Evolutionary conservation across 192 early-diverging fungal genomes (phyloP), one percentile per base, ranked within the genome.

Genomic region (Coemansia reversa): DNA sequence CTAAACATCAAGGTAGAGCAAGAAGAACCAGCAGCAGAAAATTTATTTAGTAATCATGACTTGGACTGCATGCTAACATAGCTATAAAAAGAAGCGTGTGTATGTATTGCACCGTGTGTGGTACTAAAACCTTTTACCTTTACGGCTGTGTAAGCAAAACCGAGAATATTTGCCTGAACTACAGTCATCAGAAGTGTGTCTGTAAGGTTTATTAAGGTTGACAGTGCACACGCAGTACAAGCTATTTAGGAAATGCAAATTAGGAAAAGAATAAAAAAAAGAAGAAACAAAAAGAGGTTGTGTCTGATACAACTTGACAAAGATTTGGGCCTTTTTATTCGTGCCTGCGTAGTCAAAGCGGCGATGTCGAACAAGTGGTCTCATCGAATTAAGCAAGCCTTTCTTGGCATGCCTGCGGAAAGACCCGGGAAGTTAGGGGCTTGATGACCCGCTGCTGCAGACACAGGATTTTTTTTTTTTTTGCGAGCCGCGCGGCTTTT

Each of bases 61-160:
- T 32, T 32, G 30, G 4, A 3, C 35, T 7, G 9, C 35, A 9
- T 39, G 9, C 35, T 39, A 11, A 11, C 7, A 39, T 11, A 12
- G 55, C 29, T 18, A 32, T 7, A 55, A 5, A 12, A 29, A 3
- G 30, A 29, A 55, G 55, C 12, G 55, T 1, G 8, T 12, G 35
- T 39, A 11, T 39, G 6, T 9, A 39, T 39, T 9, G 35, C 35
- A 9, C 35, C 8, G 1, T 9, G 35, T 11, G 8, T 39, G 3
- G 9, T 39, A 1, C 35, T 39, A 39, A 9, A 39, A 11, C 9
- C 35, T 4, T 7, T 61, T 72, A 55, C 70, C 58, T 80, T 81
- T 52, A 72, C 48, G 6, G 78, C 78, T 14, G 78, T 81, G 55
- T 63, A 81, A 9, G 70, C 74, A 58, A 72, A 81, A 11, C 58